These are phyloP conservation scores for Phyllosticta citrichinensis DNA, from an alignment of 2,329 filamentous ascomycete genomes.

Conservation along the genomic window DNA sequence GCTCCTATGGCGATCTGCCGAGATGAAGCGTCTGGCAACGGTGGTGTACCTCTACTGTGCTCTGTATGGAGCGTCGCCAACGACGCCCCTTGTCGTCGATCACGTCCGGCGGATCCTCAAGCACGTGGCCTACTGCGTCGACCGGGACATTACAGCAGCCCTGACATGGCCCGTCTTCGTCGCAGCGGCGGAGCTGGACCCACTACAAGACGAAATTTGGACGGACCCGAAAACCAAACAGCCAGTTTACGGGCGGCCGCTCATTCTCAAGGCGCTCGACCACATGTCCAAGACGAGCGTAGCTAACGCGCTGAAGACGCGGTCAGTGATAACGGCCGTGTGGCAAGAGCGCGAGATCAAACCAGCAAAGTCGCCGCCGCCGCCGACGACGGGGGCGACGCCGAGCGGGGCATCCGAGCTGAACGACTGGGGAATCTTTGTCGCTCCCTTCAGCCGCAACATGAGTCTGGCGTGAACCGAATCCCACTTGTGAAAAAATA, in stretches of 20 bases:
- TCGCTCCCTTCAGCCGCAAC: slow-evolving; percentile 32
- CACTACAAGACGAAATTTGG: slow-evolving; percentile 27
- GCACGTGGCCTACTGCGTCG: slow-evolving; percentile 24
- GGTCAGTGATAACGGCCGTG: slow-evolving; percentile 38
- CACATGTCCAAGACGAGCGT: slow-evolving; percentile 31
- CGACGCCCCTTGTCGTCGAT: slow-evolving; percentile 20
- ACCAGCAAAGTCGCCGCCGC: slow-evolving; percentile 9
- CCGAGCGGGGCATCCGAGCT: slow-evolving; percentile 14
- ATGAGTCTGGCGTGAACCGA: slow-evolving; percentile 29
- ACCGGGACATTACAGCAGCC: slow-evolving; percentile 23
- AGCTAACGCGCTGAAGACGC: slow-evolving; percentile 36
- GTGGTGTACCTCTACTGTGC: slow-evolving; percentile 38
- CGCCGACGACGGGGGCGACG: slow-evolving; percentile 7
- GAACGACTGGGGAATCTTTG: slow-evolving; percentile 35
- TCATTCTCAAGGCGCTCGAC: slow-evolving; percentile 32
- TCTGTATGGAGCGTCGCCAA: slow-evolving; percentile 33
- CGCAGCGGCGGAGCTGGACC: slow-evolving; percentile 32
- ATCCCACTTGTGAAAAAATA: not conserved
- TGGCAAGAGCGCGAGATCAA: slow-evolving; percentile 36
- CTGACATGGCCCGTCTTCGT: slow-evolving; percentile 37
- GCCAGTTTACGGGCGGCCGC: slow-evolving; percentile 25
- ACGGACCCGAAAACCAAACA: slow-evolving; percentile 13
- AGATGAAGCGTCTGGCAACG: slow-evolving; percentile 35
- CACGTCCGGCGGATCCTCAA: slow-evolving; percentile 27
- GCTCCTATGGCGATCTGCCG: slow-evolving; percentile 27